Evolutionary conservation across 768 basidiomycete species (phyloP), one percentile per base, ranked within the genome.

Genomic region (Rhodocollybia butyracea): DNA sequence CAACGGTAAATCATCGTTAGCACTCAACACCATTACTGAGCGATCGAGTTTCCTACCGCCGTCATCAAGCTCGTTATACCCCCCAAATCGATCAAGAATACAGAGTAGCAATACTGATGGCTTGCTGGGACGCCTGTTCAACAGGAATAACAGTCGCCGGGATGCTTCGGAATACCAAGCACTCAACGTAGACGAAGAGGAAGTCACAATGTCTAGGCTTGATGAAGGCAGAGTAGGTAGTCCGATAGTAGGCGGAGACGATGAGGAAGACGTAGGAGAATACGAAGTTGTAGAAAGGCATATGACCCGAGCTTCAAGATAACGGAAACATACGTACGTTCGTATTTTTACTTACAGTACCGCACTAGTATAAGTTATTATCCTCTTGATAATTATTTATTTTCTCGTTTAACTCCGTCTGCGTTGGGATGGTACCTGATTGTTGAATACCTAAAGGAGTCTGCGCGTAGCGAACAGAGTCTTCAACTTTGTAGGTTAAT

Each of bases 1-100:
- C 11, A 39, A 24, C 17, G 22, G 22, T n/a, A 43, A 45, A 54
- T 46, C 26, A 11, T 32, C 42, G n/a, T 17, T 45, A 11, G 29
- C 41, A 27, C 39, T 45, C 19, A n/a, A 15, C 21, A 21, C 31
- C 24, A 22, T 32, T 19, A 21, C 53, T 15, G 53, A 54, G 15
- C 53, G 53, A 46, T 36, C 53, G 19, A 31, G 30, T 24, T 54
- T 54, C 15, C 53, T 46, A 13, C 51, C 53, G n/a, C 29, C 29
- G n/a, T 17, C 47, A 7, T 29, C 53, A 10, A 12, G 22, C 24
- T 54, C 52, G 11, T n/a, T 24, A 11, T 54, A 54, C 19, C 53
- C 53, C 3, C 53, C 53, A 27, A 54, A 22, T 5, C 34, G 22
- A 32, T 30, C 39, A 2, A 53, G 51, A 53, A 6, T 15, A 4